Evolutionary conservation across 139 green algal species (phyloP), one percentile per base, ranked within the genome.

Genomic region (Chlamydomonas sp.): DNA sequence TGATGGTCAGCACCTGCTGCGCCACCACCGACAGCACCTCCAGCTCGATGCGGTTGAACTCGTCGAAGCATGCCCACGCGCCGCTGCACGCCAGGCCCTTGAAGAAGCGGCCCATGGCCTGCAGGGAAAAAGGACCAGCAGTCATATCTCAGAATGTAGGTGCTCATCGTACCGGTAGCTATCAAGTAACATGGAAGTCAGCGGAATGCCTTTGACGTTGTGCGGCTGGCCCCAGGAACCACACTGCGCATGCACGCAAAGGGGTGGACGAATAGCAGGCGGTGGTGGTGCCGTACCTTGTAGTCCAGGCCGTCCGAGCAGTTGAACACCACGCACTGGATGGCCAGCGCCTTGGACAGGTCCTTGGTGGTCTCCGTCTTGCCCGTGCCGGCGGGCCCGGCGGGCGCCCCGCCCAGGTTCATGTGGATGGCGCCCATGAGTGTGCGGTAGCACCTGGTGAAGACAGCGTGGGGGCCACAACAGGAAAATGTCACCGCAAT

Each of bases 251-350:
- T 49, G 31, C 31, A 49, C 31, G 31, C 31, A 49, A 49, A 49
- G 31, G 31, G 31, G 31, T 49, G 31, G 31, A 49, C 31, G 31
- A 49, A 49, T 0, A 49, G 31, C 31, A 49, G 31, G 31, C 31
- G 31, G 31, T 93, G 87, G 84, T 93, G 86, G 82, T 96, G 93
- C 69, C 31, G 91, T 15, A 91, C 93, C 63, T 94, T 89, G 90
- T 95, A 96, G 88, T 96, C 94, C 76, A 97, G 85, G 49, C 92
- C 91, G 80, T 96, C 94, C 12, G 90, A 95, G 90, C 95, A 97
- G 89, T 97, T 97, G 91, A 97, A 97, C 10, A 97, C 95, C 18
- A 97, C 94, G 85, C 95, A 97, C 91, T 97, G 95, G 90, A 96
- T 97, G 69, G 95, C 95, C 72, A 97, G 93, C 17, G 95, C 95